These are phyloP conservation scores for Myriosclerotinia curreyana DNA, from an alignment of 2,329 filamentous ascomycete species.

Conservation along the genomic window DNA sequence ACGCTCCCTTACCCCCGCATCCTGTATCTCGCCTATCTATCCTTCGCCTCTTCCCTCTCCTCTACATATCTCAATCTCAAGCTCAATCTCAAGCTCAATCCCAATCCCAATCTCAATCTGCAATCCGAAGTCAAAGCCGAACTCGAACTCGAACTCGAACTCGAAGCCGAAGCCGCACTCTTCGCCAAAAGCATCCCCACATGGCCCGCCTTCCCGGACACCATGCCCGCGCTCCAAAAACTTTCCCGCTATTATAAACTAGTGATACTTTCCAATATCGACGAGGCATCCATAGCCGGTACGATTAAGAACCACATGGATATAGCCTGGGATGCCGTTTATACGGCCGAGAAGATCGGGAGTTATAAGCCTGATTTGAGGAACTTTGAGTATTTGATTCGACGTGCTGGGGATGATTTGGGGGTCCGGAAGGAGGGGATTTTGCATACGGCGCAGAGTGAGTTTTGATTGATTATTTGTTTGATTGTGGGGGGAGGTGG, in stretches of 20 bases:
- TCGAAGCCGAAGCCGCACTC: not conserved
- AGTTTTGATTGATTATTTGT: constrained; percentile 26
- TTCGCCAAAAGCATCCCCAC: not conserved
- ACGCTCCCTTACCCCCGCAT: not conserved
- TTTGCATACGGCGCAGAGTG: constrained; percentile 65
- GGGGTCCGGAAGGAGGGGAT: constrained; percentile 53
- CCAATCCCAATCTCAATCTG: not conserved
- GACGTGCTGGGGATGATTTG: constrained; percentile 50
- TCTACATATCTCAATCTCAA: no score
- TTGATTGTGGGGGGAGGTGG: not conserved
- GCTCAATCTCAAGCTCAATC: no score
- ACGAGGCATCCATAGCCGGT: not conserved
- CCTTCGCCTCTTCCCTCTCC: constrained; percentile 10
- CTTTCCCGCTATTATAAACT: not conserved
- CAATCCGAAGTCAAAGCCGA: not conserved
- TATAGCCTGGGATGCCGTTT: constrained; percentile 55
- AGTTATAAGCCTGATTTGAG: constrained; percentile 63
- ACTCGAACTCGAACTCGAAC: no score
- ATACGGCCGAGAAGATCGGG: constrained; percentile 68
- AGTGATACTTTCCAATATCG: not conserved
- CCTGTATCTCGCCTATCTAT: not conserved
- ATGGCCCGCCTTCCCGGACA: not conserved
- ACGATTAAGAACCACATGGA: constrained; percentile 33
- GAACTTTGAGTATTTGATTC: constrained; percentile 65
- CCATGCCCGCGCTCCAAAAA: not conserved